phyloP scores from a whole-genome alignment of 208 protist species.

The Histomonas meleagridis region DNA sequence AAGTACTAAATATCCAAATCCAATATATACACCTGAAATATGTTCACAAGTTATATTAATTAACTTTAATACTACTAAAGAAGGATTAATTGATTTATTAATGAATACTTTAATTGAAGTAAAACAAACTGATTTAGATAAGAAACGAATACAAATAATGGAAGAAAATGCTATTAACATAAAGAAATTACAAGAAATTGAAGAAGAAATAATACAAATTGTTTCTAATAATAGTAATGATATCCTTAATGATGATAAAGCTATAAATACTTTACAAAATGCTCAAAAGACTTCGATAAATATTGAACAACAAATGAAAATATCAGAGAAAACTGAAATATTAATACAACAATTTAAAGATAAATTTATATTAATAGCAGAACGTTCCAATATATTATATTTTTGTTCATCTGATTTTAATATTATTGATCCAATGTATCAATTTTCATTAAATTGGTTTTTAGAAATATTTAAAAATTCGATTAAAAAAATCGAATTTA shows the following conservation, averaged over 20 bases:
- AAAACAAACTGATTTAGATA: conserved; percentile 57
- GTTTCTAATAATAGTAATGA: conserved; percentile 72
- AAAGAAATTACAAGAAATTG: conserved; percentile 74
- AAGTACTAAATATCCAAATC: conserved; percentile 64
- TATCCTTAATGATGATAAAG: conserved; percentile 86
- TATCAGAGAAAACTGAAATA: conserved; percentile 54
- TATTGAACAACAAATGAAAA: conserved; percentile 73
- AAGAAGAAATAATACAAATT: conserved; percentile 76
- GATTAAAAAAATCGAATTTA: not conserved
- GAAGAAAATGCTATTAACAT: conserved; percentile 76
- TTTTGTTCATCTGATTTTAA: conserved; percentile 87
- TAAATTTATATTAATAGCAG: conserved; percentile 77
- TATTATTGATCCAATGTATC: conserved; percentile 92
- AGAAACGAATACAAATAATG: conserved; percentile 67
- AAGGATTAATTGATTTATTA: conserved; percentile 59
- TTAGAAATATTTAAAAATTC: conserved; percentile 73
- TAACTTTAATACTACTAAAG: conserved; percentile 63
- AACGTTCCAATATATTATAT: conserved; percentile 82
- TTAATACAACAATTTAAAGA: conserved; percentile 70
- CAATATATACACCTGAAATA: conserved; percentile 61
- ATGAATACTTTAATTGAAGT: conserved; percentile 51
- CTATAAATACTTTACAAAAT: conserved; percentile 83
- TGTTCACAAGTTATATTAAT: conserved; percentile 64
- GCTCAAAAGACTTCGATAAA: conserved; percentile 79
- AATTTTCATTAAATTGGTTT: conserved; percentile 91